Evolutionary conservation across 139 green algal species (phyloP), one percentile per base, ranked within the genome.

Genomic region (Chlamydomonas incerta): DNA sequence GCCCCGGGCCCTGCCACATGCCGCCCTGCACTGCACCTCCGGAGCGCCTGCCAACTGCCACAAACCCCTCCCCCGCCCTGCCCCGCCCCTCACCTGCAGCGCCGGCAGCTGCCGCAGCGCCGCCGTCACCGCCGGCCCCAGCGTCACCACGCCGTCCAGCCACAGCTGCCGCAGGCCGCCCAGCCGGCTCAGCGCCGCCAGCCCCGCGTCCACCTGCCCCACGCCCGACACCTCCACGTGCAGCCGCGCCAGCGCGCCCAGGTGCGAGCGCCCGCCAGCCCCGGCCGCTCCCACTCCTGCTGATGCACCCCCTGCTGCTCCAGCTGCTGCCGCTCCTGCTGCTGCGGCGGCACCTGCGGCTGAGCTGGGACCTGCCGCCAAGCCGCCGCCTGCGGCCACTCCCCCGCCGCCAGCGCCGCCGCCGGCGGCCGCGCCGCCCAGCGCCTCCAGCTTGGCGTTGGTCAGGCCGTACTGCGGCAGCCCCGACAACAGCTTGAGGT

Each of bases 401-500:
- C 41, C 41, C 6, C 6, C 41, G 41, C 41, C 41, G 8, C 41
- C 41, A 8, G 41, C 41, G 41, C 41, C 8, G 41, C 41, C 8
- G 41, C 6, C 41, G 8, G 41, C 41, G 41, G 41, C 41, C 6
- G 41, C 41, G 41, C 41, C 72, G 20, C 31, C 79, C 79, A 85
- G 79, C 31, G 79, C 79, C 47, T 33, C 66, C 79, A 85, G 79
- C 63, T 85, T 67, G 47, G 47, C 24, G 31, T 67, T 33, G 2
- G 47, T 68, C 1, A 85, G 55, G 47, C 66, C 79, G 66, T 76
- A 85, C n/a, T 75, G 47, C 23, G 46, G 47, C 31, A 67, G 79
- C 11, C 79, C 79, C 4, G 66, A 76, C 10, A 85, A n/a, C 41
- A 85, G 79, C 79, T 85, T 85, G 41, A 85, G 50, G 67, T 85